A percentile compares a stretch with the other conserved stretches of the same genome.
These are phyloP conservation scores for Diplodia mutila DNA, from an alignment of 2,329 filamentous ascomycete genomes.

Conservation along the genomic window DNA sequence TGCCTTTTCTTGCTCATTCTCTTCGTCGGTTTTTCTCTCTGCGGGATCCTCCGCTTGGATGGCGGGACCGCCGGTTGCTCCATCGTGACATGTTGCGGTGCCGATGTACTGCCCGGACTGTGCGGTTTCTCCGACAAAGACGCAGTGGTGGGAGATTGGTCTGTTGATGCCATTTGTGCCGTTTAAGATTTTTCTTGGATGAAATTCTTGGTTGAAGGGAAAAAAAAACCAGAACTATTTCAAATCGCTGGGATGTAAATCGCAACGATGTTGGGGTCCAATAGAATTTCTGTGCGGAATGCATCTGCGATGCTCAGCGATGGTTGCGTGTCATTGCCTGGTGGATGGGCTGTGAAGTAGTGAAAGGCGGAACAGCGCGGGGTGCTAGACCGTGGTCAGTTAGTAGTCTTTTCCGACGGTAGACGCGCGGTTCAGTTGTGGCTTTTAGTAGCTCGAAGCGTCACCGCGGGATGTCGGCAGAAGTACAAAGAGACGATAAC, in stretches of 20 bases:
- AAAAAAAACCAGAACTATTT: not conserved
- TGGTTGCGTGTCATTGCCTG: not conserved
- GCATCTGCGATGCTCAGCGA: not conserved
- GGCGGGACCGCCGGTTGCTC: not conserved
- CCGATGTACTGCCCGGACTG: not conserved
- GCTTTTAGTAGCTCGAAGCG: not conserved
- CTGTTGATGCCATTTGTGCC: not conserved
- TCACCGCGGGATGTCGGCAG: not conserved
- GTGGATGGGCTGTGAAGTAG: not conserved
- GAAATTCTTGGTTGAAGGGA: not conserved
- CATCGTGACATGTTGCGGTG: not conserved
- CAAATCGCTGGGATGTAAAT: too few species aligned
- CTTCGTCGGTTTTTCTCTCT: not conserved
- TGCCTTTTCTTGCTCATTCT: not conserved
- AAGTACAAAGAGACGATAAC: not conserved
- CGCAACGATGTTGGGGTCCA: not conserved
- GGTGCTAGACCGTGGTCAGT: not conserved
- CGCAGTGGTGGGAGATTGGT: not conserved
- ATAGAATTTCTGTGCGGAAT: not conserved
- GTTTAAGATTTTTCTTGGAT: not conserved
- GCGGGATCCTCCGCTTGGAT: not conserved
- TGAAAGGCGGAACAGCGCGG: not conserved
- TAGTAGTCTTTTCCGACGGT: not conserved
- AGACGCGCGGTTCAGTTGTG: not conserved
- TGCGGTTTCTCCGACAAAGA: conserved; percentile 2